Percentiles rank a stretch among this genome's conserved stretches.
Evolutionary conservation across 108 stramenopile genomes (phyloP).

Genomic region (Mayamaea pseudoterrestris): DNA sequence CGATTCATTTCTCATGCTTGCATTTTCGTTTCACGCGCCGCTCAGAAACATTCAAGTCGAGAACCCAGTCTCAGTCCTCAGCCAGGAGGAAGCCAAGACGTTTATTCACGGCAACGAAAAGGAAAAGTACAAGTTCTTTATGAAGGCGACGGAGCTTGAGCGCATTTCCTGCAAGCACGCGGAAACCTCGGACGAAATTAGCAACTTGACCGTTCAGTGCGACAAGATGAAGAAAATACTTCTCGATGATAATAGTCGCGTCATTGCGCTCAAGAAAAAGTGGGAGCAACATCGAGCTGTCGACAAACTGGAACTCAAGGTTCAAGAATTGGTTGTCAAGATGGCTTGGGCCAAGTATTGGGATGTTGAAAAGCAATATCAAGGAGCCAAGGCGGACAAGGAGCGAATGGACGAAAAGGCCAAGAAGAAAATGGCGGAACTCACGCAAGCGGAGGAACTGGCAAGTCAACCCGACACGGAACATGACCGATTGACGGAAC

Average conservation of each 20-base stretch:
- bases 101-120: slow-evolving; percentile 85
- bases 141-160: slow-evolving; percentile 91
- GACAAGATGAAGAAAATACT: slow-evolving; percentile 22
- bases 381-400: slow-evolving; percentile 7
- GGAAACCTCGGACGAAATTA: slow-evolving; percentile 30
- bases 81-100: slow-evolving; percentile 96
- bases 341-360: slow-evolving; percentile 41
- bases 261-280: slow-evolving; percentile 40
- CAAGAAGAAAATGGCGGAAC: slow-evolving; percentile 29
- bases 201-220: slow-evolving; percentile 26
- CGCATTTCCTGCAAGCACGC: slow-evolving; percentile 54
- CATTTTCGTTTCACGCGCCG: slow-evolving; percentile 9
- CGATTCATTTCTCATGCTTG: not conserved
- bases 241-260: slow-evolving; percentile 19
- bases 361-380: not conserved
- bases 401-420: slow-evolving; percentile 35
- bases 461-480: slow-evolving; percentile 35
- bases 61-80: slow-evolving; percentile 93
- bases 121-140: slow-evolving; percentile 93
- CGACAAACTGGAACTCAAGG: slow-evolving; percentile 51
- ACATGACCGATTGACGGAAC: slow-evolving; percentile 16
- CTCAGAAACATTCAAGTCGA: slow-evolving; percentile 82
- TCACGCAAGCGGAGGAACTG: slow-evolving; percentile 41
- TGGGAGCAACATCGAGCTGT: slow-evolving; percentile 56
- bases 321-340: slow-evolving; percentile 19